Percentiles rank a stretch among this genome's conserved stretches.
These are phyloP conservation scores for Aspergillus conjunctus DNA, from an alignment of 495 filamentous ascomycete species.

Conservation along the genomic window DNA sequence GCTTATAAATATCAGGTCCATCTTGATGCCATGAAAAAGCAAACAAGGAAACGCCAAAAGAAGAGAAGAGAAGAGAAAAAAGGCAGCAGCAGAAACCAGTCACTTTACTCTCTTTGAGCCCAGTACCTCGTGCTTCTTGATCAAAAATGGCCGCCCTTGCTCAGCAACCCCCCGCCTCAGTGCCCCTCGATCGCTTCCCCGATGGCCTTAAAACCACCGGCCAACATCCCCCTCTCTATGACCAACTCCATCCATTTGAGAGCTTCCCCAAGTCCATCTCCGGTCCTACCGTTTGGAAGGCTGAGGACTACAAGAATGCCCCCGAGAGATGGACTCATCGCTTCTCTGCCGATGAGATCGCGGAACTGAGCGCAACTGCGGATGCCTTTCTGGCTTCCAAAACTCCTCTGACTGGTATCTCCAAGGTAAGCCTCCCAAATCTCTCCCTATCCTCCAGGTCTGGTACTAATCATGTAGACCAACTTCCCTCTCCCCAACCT, in stretches of 20 bases:
- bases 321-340: conserved; percentile 77
- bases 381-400: conserved; percentile 66
- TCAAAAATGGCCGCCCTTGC: conserved; percentile 40
- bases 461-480: conserved; percentile 19
- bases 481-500: conserved; percentile 67
- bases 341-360: conserved; percentile 66
- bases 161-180: conserved; percentile 34
- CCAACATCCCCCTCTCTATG: conserved; percentile 74
- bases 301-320: conserved; percentile 67
- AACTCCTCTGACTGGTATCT: conserved; percentile 72
- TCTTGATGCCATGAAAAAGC: neutral
- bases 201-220: conserved; percentile 71
- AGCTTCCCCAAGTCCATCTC: conserved; percentile 73
- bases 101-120: conserved; percentile 1
- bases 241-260: conserved; percentile 65
- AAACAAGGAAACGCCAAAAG: neutral
- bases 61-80: neutral
- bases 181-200: conserved; percentile 50
- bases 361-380: conserved; percentile 65
- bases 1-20: conserved; percentile 14
- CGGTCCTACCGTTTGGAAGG: conserved; percentile 77
- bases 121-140: neutral
- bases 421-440: conserved; percentile 48
- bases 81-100: neutral
- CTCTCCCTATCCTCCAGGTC: neutral